These are phyloP conservation scores for Aspergillus clavatus DNA, from an alignment of 2,329 filamentous ascomycete genomes.

Conservation along the genomic window DNA sequence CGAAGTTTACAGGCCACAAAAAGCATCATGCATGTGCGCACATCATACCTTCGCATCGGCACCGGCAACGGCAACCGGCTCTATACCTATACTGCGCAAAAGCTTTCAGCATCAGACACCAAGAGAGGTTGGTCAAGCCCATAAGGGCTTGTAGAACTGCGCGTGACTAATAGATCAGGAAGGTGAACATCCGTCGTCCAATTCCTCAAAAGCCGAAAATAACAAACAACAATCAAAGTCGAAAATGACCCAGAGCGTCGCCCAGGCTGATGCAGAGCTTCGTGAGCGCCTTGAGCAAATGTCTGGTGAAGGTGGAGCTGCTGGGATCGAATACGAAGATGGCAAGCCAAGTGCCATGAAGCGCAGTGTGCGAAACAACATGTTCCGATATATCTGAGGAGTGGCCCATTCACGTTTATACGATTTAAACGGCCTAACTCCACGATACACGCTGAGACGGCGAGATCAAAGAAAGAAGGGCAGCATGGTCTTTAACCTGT, in stretches of 20 bases:
- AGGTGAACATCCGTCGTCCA: neutral
- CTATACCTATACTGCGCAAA: neutral
- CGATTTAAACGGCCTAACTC: too few species aligned
- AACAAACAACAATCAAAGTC: slow-evolving; percentile 7
- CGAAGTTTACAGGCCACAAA: neutral
- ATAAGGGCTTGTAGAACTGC: too few species aligned
- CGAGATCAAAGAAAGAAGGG: too few species aligned
- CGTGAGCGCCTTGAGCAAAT: slow-evolving; percentile 60
- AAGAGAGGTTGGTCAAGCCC: slow-evolving; percentile 6
- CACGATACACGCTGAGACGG: too few species aligned
- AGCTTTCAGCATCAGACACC: neutral
- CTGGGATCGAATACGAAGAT: slow-evolving; percentile 70
- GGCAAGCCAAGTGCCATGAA: slow-evolving; percentile 69
- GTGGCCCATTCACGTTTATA: too few species aligned
- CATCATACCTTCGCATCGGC: neutral
- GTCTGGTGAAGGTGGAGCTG: slow-evolving; percentile 64
- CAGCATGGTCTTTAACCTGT: too few species aligned
- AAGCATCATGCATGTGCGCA: neutral
- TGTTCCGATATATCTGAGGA: slow-evolving; percentile 66
- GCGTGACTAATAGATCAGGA: neutral
- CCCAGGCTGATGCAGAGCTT: slow-evolving; percentile 64
- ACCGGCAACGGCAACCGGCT: neutral
- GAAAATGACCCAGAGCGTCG: slow-evolving; percentile 50
- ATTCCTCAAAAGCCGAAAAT: slow-evolving; percentile 3
- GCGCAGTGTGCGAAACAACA: slow-evolving; percentile 67